Evolutionary conservation across 1,139 yeast species (phyloP).

Genomic region (Candida glucosophila): DNA sequence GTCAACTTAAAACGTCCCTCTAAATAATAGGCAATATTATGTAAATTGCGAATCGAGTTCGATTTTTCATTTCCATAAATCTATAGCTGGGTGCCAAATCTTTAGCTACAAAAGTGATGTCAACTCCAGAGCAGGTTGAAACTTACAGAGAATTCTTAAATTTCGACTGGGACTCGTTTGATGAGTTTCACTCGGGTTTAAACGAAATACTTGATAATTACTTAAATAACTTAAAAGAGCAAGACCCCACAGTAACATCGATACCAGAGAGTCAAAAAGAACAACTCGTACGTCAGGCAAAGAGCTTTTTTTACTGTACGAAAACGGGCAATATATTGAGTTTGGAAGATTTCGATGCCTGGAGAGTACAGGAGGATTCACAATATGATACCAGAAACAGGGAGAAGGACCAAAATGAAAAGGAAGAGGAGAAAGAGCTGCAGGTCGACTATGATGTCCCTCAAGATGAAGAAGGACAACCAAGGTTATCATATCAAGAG

Average conservation of each 20-base stretch:
- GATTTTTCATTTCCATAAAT: no score
- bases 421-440: no score
- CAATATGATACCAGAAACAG: no score
- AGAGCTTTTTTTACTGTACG: conserved; percentile 49
- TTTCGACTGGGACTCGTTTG: conserved; percentile 37
- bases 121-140: conserved; percentile 21
- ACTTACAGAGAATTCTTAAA: conserved; percentile 29
- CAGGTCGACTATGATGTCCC: conserved; percentile 2
- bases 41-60: no score
- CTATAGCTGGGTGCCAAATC: no score
- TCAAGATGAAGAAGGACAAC: conserved; percentile 20
- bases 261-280: conserved; percentile 37
- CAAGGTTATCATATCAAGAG: conserved; percentile 61
- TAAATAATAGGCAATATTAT: no score
- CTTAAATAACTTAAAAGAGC: conserved; percentile 24
- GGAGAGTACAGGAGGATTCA: no score
- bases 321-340: conserved; percentile 50
- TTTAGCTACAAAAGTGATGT: no score
- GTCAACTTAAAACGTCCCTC: no score
- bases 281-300: conserved; percentile 49
- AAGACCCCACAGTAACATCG: conserved; percentile 23
- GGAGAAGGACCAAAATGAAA: conserved; percentile 21
- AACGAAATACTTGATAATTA: conserved; percentile 26
- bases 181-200: conserved; percentile 34
- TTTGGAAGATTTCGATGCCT: conserved; percentile 43